Evolutionary conservation across 306 rosid genomes (phyloP), one percentile per base, ranked within the genome.

Genomic region (Trichosanthes truncata): DNA sequence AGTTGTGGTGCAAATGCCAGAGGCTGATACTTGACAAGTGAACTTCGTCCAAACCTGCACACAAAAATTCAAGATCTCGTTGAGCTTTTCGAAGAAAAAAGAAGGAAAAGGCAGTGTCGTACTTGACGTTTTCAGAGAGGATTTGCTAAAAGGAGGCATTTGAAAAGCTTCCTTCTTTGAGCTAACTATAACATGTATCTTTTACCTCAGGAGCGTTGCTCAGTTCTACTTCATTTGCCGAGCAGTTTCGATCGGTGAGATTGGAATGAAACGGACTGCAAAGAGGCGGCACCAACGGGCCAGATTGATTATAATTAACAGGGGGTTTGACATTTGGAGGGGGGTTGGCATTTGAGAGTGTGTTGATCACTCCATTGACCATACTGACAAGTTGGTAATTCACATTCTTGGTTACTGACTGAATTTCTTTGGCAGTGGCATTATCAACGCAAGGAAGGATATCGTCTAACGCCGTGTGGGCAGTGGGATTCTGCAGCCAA

Each of bases 41-140:
- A 85, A 87, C n/a, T 74, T 87, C 83, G 77, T 80, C 92, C 97
- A 95, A n/a, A 80, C 97, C 98, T 95, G 91, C 63, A 80, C 38
- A 53, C 74, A 78, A 87, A 65, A 67, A 35, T 49, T 51, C 38
- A 5, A 8, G 25, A 74, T 48, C 40, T 48, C 25, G 6, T 29
- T 15, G 25, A 65, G 67, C 8, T 26, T 25, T 60, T 26, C 4
- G 36, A 59, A 59, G 36, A 59, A 59, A 0, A 26, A 52, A 0
- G 3, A n/a, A 29, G 33, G 1, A 29, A 29, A 2, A 29, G 33
- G 33, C 2, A 29, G 33, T 6, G 1, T 52, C 21, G 59, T 18
- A 17, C n/a, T 46, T 46, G 51, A 46, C 51, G 29, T 56, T 21
- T 10, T 11, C 2, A 6, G 60, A 1, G 60, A 53, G 20, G 60